Percentiles rank a stretch among this genome's conserved stretches.
Evolutionary conservation across 495 filamentous ascomycete genomes (phyloP).

Genomic region (Xylaria cubensis): DNA sequence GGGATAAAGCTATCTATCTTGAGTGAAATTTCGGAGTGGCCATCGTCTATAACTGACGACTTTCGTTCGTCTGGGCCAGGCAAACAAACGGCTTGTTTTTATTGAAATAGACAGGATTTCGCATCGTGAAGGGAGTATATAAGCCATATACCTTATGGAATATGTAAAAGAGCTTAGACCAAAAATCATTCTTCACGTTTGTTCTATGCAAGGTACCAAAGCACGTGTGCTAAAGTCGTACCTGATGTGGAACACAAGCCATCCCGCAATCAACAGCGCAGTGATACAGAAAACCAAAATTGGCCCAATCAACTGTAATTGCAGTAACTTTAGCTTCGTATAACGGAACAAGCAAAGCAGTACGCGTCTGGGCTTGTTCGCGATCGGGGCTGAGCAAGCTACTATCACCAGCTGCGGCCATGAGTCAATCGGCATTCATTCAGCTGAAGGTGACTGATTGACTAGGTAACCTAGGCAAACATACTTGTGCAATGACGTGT

Average conservation of each 20-base stretch:
- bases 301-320: too few species aligned
- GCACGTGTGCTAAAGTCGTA: too few species aligned
- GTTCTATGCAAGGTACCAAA: not conserved
- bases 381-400: not conserved
- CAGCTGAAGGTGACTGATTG: not conserved
- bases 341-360: not conserved
- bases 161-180: too few species aligned
- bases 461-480: too few species aligned
- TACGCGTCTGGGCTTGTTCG: not conserved
- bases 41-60: not conserved
- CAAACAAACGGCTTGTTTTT: too few species aligned
- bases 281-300: too few species aligned
- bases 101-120: too few species aligned
- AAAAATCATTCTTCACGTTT: not conserved
- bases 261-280: not conserved
- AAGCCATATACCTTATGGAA: too few species aligned
- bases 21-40: too few species aligned
- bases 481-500: not conserved
- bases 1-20: not conserved
- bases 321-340: not conserved
- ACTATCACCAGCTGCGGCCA: not conserved
- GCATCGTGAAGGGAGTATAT: too few species aligned
- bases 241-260: not conserved
- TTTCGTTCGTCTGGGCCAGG: not conserved
- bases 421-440: slow-evolving; percentile 19